A percentile compares a stretch with the other conserved stretches of the same genome.
phyloP scores from a whole-genome alignment of 1,139 yeast genomes.

The Candida freyschussii region DNA sequence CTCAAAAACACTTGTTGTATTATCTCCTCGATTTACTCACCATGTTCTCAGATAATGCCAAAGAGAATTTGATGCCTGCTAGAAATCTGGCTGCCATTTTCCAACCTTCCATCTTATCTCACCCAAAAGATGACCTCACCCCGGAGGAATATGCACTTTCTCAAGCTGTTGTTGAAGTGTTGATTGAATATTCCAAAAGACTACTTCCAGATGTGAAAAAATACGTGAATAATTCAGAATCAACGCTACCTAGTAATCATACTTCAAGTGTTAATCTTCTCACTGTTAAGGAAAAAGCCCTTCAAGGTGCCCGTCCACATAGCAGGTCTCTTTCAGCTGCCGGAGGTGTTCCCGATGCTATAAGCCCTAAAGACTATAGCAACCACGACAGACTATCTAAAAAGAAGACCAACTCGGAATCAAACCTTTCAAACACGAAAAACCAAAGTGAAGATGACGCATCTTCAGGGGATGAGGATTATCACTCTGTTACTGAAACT shows the following conservation, averaged over 20 bases:
- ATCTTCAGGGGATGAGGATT: constrained; percentile 21
- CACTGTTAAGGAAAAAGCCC: constrained; percentile 15
- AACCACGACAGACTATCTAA: constrained; percentile 1
- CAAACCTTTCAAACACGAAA: constrained; percentile 10
- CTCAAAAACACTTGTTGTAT: constrained; percentile 78
- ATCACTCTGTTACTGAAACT: constrained; percentile 2
- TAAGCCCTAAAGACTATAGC: constrained; percentile 13
- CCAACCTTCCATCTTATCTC: constrained; percentile 91
- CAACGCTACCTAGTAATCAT: constrained; percentile 12
- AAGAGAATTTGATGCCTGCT: constrained; percentile 84
- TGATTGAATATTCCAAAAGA: constrained; percentile 81
- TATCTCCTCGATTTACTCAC: constrained; percentile 84
- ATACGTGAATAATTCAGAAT: constrained; percentile 22
- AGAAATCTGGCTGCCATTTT: constrained; percentile 92
- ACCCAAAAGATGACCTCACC: constrained; percentile 86
- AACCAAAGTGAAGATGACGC: constrained; percentile 24
- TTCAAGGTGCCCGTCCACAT: constrained; percentile 35
- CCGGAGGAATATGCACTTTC: constrained; percentile 90
- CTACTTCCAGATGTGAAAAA: constrained; percentile 55
- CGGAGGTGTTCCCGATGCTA: constrained; percentile 46
- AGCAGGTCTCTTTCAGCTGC: constrained; percentile 56
- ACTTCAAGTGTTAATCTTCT: constrained; percentile 14
- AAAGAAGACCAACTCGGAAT: constrained; percentile 9
- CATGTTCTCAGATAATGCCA: constrained; percentile 75
- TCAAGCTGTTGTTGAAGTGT: constrained; percentile 80